These are phyloP conservation scores for Arthroderma sp. DNA, from an alignment of 2,329 filamentous ascomycete species.

Conservation along the genomic window DNA sequence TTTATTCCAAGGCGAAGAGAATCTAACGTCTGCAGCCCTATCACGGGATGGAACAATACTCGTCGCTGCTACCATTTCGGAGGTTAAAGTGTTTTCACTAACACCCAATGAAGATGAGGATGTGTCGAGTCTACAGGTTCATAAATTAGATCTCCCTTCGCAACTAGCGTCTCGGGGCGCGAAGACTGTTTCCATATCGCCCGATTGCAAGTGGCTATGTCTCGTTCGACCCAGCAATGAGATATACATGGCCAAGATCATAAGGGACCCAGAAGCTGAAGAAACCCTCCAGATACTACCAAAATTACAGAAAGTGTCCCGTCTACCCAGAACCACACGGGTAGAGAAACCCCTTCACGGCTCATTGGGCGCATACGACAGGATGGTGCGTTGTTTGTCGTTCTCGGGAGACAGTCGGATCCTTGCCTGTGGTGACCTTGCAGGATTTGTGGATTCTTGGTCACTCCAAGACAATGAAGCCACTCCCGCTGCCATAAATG, in stretches of 20 bases:
- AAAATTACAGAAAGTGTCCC: constrained; percentile 33
- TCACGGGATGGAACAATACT: constrained; percentile 61
- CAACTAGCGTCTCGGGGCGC: constrained; percentile 52
- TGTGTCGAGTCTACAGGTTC: constrained; percentile 48
- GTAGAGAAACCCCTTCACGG: constrained; percentile 46
- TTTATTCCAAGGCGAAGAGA: constrained; percentile 60
- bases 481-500: constrained; percentile 22
- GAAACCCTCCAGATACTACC: constrained; percentile 34
- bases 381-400: constrained; percentile 58
- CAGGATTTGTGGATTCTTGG: constrained; percentile 82
- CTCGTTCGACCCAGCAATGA: constrained; percentile 49
- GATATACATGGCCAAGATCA: constrained; percentile 43
- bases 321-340: constrained; percentile 24
- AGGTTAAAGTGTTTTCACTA: constrained; percentile 67
- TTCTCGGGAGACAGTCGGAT: constrained; percentile 75
- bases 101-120: constrained; percentile 42
- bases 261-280: constrained; percentile 28
- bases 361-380: constrained; percentile 62
- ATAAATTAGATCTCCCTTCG: constrained; percentile 54
- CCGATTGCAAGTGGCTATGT: constrained; percentile 36
- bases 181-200: constrained; percentile 46
- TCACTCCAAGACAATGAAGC: constrained; percentile 49
- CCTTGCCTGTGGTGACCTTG: constrained; percentile 66
- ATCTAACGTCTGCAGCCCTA: constrained; percentile 63
- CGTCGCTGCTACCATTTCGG: constrained; percentile 60